These are phyloP conservation scores for Daedaleopsis nitida DNA, from an alignment of 768 basidiomycete species.

Conservation along the genomic window DNA sequence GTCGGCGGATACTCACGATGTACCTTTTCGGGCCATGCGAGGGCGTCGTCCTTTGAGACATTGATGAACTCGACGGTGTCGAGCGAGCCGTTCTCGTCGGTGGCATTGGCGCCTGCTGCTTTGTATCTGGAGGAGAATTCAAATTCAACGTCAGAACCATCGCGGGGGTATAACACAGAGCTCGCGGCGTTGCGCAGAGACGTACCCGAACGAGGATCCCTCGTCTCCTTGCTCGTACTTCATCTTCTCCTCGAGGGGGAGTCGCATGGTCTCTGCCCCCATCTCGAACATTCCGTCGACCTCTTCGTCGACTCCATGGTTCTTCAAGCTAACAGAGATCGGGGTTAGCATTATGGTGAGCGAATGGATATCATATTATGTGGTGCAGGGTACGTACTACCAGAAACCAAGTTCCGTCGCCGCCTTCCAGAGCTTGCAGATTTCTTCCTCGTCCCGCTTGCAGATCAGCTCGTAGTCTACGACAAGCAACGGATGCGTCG, in stretches of 20 bases:
- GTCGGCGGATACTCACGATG: slow-evolving; percentile 37
- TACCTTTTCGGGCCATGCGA: slow-evolving; percentile 31
- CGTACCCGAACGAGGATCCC: slow-evolving; percentile 42
- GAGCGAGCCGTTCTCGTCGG: slow-evolving; percentile 33
- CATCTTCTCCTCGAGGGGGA: slow-evolving; percentile 45
- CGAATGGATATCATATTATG: background rate
- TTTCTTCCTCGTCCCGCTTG: slow-evolving; percentile 38
- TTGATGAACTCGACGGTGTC: slow-evolving; percentile 40
- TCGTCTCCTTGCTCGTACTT: slow-evolving; percentile 46
- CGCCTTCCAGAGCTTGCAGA: slow-evolving; percentile 47
- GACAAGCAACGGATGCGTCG: slow-evolving; percentile 47
- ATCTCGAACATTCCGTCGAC: slow-evolving; percentile 44
- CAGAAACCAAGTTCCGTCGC: slow-evolving; percentile 55
- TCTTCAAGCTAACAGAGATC: slow-evolving; percentile 38
- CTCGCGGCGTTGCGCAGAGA: background rate
- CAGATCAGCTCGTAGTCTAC: slow-evolving; percentile 46
- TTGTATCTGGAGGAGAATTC: slow-evolving; percentile 25
- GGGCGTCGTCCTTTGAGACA: slow-evolving; percentile 39
- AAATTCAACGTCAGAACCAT: too few species aligned
- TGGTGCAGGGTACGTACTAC: slow-evolving; percentile 46
- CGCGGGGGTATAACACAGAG: too few species aligned
- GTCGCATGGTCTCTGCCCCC: slow-evolving; percentile 42
- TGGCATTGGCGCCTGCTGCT: slow-evolving; percentile 34
- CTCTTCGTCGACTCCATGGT: slow-evolving; percentile 42
- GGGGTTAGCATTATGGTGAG: too few species aligned